Conservation (phyloP, 2,329 filamentous ascomycete species). For the Sclerotinia trifoliorum region DNA sequence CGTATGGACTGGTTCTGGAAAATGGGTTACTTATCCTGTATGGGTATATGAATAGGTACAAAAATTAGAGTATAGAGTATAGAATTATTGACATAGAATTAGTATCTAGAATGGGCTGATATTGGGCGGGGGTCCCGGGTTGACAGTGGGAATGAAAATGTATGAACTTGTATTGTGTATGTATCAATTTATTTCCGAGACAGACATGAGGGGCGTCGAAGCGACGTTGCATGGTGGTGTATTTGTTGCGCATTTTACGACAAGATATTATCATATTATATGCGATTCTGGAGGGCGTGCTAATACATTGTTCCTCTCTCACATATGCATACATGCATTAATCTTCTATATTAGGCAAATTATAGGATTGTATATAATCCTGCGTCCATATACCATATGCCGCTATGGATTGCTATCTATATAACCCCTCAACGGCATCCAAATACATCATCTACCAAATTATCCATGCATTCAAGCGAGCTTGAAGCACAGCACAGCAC, state of each 20-base stretch:
- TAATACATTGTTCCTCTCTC: constrained; percentile 7
- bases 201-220: constrained; percentile 35
- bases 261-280: constrained; percentile 23
- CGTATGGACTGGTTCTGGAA: too few relatives aligned
- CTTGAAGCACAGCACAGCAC: neutral
- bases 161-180: constrained; percentile 27
- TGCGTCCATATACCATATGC: constrained; percentile 36
- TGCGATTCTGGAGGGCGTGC: too few relatives aligned
- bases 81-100: too few relatives aligned
- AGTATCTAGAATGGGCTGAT: neutral
- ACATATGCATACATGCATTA: neutral
- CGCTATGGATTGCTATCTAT: constrained; percentile 41
- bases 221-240: constrained; percentile 40
- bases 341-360: constrained; percentile 2
- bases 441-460: constrained; percentile 36
- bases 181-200: constrained; percentile 45
- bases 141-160: constrained; percentile 34
- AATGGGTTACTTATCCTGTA: too few relatives aligned
- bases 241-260: constrained; percentile 42
- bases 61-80: too few relatives aligned
- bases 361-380: constrained; percentile 37
- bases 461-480: constrained; percentile 27
- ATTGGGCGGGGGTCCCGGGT: too few relatives aligned
- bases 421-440: constrained; percentile 28
- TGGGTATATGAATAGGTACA: too few relatives aligned